Base-by-base conservation (phyloP, 495 filamentous ascomycete species). In the Aspergillus sclerotiicarbonarius region DNA sequence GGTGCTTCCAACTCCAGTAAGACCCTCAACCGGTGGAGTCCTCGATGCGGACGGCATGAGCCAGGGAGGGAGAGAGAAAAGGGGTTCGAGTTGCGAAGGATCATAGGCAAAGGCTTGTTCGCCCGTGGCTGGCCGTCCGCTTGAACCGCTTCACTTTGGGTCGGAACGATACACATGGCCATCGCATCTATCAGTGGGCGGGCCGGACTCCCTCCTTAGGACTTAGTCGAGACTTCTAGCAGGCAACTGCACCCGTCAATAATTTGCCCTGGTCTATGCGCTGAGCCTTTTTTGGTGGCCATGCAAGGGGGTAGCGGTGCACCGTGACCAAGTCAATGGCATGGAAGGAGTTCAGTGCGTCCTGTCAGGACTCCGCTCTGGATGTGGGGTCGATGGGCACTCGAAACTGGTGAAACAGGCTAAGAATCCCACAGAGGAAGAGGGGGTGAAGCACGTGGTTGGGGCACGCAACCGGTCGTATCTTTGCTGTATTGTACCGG, bases 341-440 rank as follows among this genome's bases (percentile, higher is more conserved):
- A 41, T 41, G 12, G 37, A 25, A n/a, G 25, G 31, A 50, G 47
- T 31, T 50, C 47, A 50, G 13, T 50, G 47, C 47, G 47, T 50
- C 47, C 47, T 50, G 47, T 50, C 47, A 50, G 29, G 47, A 29
- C 25, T n/a, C n/a, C 16, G 47, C 47, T 50, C 9, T 8, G 47
- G 25, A 8, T 50, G 47, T 50, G 47, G 47, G 47, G 47, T 50
- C 47, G 31, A 31, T 50, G 47, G 25, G 19, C 15, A 50, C 47
- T 31, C 15, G 47, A 29, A 32, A 29, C 31, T 50, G 47, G 47
- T 50, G 47, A 50, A 50, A 50, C 47, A 29, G 47, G 18, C 31
- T 50, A 50, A 50, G 47, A 31, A 31, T 50, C 47, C 47, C 29
- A 50, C 47, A 16, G 31, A 16, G 31, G 21, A 31, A 32, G 29